Base-by-base conservation (phyloP, 169 alveolate genomes). In the Plasmodium gallinaceum region DNA sequence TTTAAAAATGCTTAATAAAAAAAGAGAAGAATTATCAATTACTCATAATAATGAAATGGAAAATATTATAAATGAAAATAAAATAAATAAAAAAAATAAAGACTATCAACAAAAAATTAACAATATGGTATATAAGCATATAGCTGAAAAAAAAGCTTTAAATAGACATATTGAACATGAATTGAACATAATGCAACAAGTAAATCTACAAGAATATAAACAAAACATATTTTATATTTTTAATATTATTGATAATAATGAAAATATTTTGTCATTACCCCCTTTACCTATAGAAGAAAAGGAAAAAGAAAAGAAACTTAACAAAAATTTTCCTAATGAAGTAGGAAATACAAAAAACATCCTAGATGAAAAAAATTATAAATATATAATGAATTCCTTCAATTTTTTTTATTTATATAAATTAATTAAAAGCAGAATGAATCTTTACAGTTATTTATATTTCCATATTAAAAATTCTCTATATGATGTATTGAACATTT, bases 21-120 rank as follows among this genome's bases (percentile, higher is more conserved):
- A 83, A 69, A 83, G 54, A 72, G 86, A 83, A 32, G 57, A 66
- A 46, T 46, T 83, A 12, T 83, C 91, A 14, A 83, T 83, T 57
- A 83, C 83, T 6, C 91, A 83, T 69, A 83, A 83, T 62, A 68
- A 61, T 37, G 91, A 83, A 83, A 83, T 83, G 91, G 86, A 83
- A 45, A 48, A 70, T 54, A 43, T 83, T 83, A 83, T 83, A 24
- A 69, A 61, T 83, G 80, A 57, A 32, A 66, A 58, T 58, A 83
- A 83, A 71, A 61, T 54, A 32, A 68, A 45, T 58, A 69, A 46
- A 58, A 72, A 54, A 52, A 61, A 69, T 69, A 45, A 20, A n/a
- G 24, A 68, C n/a, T 60, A 24, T 16, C 61, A 51, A 6, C 7
- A 62, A 39, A 39, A 68, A 43, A 58, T 83, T 57, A 83, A 83